These are phyloP conservation scores for Ascocoryne sarcoides DNA, from an alignment of 2,329 filamentous ascomycete species.

Conservation along the genomic window DNA sequence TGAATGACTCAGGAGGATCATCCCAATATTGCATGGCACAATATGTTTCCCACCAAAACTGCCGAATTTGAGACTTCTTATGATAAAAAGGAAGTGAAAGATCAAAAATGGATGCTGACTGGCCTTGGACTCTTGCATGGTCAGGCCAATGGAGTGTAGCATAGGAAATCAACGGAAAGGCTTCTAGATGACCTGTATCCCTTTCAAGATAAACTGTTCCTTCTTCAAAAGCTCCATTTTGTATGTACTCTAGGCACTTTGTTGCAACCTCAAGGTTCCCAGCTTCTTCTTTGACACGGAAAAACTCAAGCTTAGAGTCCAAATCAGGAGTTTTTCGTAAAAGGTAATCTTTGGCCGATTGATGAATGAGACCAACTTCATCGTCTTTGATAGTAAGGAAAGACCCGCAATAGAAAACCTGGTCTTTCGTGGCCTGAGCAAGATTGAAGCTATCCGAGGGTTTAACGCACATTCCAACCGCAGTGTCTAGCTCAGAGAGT, in stretches of 20 bases:
- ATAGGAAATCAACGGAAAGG: conserved; percentile 13
- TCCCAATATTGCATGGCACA: conserved; percentile 4
- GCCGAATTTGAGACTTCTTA: conserved; percentile 9
- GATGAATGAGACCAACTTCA: conserved; percentile 24
- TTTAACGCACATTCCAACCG: conserved; percentile 7
- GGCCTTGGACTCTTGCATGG: conserved; percentile 6
- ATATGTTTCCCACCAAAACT: conserved; percentile 9
- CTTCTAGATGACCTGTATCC: too few species aligned
- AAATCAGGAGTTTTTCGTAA: conserved; percentile 11
- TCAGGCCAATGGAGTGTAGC: conserved; percentile 9
- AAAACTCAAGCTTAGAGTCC: conserved; percentile 11
- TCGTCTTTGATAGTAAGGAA: conserved; percentile 19
- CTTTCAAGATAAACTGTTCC: conserved; percentile 1
- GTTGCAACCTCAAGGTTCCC: conserved; percentile 10
- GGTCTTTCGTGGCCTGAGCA: conserved; percentile 13
- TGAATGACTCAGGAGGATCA: too few species aligned
- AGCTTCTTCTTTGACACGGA: conserved; percentile 10
- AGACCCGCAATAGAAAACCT: conserved; percentile 16
- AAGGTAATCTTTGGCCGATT: conserved; percentile 27
- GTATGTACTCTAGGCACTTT: conserved; percentile 12
- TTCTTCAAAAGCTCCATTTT: conserved; percentile 5
- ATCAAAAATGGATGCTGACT: conserved; percentile 11
- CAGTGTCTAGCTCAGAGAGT: conserved; percentile 20
- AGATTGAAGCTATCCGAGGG: conserved; percentile 7
- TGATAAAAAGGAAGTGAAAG: conserved; percentile 11